Percentiles rank a stretch among this genome's conserved stretches.
These are phyloP conservation scores for Apocynum venetum DNA, from an alignment of 257 asterid genomes.

Conservation along the genomic window DNA sequence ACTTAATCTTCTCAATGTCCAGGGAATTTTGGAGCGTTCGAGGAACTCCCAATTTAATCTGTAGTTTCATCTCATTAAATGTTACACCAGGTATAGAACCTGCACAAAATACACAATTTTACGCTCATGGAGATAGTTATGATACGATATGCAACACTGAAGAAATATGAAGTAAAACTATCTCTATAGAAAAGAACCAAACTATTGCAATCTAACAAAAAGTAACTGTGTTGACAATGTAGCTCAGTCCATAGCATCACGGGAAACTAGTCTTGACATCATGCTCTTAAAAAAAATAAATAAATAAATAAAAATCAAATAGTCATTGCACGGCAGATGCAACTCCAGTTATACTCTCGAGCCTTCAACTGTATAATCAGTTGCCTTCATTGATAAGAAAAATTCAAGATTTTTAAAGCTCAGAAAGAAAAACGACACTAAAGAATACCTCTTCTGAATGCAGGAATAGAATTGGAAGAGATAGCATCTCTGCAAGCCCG, in stretches of 20 bases:
- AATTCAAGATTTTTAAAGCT: neutral
- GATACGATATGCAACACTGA: no score
- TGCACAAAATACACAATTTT: conserved; percentile 24
- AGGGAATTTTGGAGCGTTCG: conserved; percentile 55
- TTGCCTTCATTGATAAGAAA: neutral
- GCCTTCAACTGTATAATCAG: neutral
- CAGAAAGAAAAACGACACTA: no score
- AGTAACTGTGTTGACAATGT: neutral
- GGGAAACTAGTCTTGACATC: neutral
- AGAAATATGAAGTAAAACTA: neutral
- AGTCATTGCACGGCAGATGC: neutral
- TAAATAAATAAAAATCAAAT: neutral
- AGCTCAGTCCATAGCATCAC: neutral
- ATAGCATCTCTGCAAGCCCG: conserved; percentile 90
- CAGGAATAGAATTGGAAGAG: conserved; percentile 89
- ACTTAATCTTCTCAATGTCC: conserved; percentile 81
- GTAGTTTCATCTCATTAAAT: conserved; percentile 86
- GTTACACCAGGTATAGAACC: conserved; percentile 93
- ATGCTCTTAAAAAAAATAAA: neutral
- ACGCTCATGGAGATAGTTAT: neutral
- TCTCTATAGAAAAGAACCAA: neutral
- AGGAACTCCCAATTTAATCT: conserved; percentile 92
- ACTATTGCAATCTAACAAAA: neutral
- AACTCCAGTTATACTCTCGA: neutral
- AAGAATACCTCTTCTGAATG: conserved; percentile 70